Base-by-base conservation (phyloP, 2,329 filamentous ascomycete genomes). In the Sclerotinia borealis region DNA sequence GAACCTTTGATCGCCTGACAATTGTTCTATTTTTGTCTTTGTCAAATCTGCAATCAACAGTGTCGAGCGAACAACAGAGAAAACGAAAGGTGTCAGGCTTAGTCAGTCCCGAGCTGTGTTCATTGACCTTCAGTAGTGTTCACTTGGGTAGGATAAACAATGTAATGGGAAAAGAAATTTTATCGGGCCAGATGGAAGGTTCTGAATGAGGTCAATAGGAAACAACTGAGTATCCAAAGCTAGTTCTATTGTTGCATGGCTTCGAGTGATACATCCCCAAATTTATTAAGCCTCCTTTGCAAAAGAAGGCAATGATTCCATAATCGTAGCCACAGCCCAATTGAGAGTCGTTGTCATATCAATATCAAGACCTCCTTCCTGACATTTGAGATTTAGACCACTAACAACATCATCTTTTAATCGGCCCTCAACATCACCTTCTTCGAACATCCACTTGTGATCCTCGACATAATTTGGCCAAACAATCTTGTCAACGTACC, bases 381-480 rank as follows among this genome's bases (percentile, higher is more conserved):
- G 81, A 19, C 82, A 83, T 65, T 76, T 70, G 49, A 85, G 83
- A 27, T 75, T 76, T 68, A 78, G 77, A 63, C 73, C 73, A 29
- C 68, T 66, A 68, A 84, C 74, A 54, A 81, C 78, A 0, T 78
- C 76, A 22, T 77, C 73, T 47, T 83, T 79, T 11, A 87, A 72
- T 52, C 76, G 71, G 0, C 83, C 83, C 69, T 75, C 83, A 0
- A 91, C 89, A 72, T 93, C 79, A 0, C 85, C 88, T 9, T 79
- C 77, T 67, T 87, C 76, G 73, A 97, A 95, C 75, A 99, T 79
- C 81, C 91, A 96, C 27, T 80, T 79, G 77, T 98, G 93, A 70
- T 92, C 85, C 60, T 83, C 80, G 4, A 90, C 90, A 76, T 97
- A 98, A 71, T 96, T 93, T 4, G 93, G 93, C 95, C 95, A 99